Evolutionary conservation across 768 basidiomycete species (phyloP).

Genomic region (Kockovaella imperatae): DNA sequence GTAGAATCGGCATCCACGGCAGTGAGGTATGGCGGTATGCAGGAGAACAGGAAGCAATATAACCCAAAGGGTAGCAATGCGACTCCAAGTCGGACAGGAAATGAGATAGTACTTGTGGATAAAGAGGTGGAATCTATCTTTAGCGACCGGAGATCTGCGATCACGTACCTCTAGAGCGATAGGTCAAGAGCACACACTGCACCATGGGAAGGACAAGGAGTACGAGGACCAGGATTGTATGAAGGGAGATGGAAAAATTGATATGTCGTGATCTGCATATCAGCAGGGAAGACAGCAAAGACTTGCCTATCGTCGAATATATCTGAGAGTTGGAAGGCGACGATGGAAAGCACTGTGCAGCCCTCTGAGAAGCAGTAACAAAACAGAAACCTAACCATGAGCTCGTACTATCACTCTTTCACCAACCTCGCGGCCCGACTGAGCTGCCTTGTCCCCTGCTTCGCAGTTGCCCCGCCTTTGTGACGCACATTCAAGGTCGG

Average conservation of each 20-base stretch:
- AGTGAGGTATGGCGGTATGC: constrained; percentile 42
- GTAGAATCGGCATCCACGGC: constrained; percentile 27
- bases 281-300: not conserved
- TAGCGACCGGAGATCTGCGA: not conserved
- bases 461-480: constrained; percentile 8
- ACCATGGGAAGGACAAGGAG: constrained; percentile 38
- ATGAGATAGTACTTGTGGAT: constrained; percentile 13
- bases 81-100: constrained; percentile 31
- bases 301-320: constrained; percentile 36
- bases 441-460: constrained; percentile 31
- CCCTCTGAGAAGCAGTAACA: constrained; percentile 38
- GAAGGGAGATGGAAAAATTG: constrained; percentile 40
- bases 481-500: constrained; percentile 19
- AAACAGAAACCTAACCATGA: constrained; percentile 25
- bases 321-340: constrained; percentile 40
- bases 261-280: constrained; percentile 27
- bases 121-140: constrained; percentile 13
- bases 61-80: constrained; percentile 40
- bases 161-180: constrained; percentile 35
- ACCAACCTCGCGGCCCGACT: constrained; percentile 32
- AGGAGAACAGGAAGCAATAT: constrained; percentile 42
- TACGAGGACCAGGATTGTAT: constrained; percentile 38
- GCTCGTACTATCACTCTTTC: not conserved
- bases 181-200: constrained; percentile 41
- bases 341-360: constrained; percentile 35